Evolutionary conservation across 1,139 yeast genomes (phyloP).

Genomic region (Tardiomyces digboiensis): DNA sequence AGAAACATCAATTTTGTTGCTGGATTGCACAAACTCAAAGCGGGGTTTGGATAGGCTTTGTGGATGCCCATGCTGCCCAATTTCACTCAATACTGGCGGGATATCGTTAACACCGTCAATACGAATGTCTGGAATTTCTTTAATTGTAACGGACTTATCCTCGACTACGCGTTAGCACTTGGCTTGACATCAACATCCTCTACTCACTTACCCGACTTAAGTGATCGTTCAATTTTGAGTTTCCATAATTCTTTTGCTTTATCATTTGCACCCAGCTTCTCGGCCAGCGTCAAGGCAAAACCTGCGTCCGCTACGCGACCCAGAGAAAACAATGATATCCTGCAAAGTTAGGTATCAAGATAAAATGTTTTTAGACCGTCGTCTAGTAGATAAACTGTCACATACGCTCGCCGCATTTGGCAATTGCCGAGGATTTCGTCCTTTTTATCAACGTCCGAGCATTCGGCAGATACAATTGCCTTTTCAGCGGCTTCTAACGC

Average conservation of each 20-base stretch:
- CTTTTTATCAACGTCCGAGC: background rate
- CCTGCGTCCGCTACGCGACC: slow-evolving; percentile 1
- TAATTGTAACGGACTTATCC: background rate
- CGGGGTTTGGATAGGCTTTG: background rate
- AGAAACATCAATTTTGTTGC: slow-evolving; percentile 45
- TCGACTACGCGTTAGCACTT: background rate
- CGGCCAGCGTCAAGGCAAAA: background rate
- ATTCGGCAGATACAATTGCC: background rate
- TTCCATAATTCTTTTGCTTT: background rate
- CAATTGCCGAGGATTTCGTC: background rate
- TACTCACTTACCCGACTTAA: background rate
- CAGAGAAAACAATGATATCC: background rate
- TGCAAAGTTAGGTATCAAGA: background rate
- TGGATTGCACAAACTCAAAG: slow-evolving; percentile 5
- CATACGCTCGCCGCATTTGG: slow-evolving; percentile 2
- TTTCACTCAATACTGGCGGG: background rate
- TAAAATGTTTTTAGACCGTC: too few relatives aligned
- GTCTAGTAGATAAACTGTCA: background rate
- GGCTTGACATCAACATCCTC: background rate
- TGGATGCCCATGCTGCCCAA: background rate
- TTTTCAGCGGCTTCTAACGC: background rate
- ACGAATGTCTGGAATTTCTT: background rate
- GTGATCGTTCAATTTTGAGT: background rate
- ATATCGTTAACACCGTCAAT: background rate
- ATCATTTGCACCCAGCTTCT: background rate